These are phyloP conservation scores for Candida pini DNA, from an alignment of 805 yeast species.

Conservation along the genomic window DNA sequence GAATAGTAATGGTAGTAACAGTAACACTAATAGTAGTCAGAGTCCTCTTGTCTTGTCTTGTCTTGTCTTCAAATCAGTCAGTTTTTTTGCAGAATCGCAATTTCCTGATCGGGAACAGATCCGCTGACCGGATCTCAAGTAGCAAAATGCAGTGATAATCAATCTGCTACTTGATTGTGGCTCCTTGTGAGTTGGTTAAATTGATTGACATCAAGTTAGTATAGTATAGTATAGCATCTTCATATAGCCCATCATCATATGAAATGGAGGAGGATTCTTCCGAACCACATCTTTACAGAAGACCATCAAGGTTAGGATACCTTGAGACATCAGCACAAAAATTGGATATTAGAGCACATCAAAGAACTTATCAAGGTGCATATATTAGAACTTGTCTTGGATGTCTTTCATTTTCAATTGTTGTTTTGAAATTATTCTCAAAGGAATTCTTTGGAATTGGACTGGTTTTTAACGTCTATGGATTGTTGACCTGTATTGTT, in stretches of 20 bases:
- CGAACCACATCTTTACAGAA: conserved; percentile 7
- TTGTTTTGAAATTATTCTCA: conserved; percentile 60
- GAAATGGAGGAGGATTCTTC: not conserved
- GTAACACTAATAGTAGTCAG: no score
- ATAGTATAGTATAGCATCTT: no score
- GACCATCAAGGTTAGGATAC: conserved; percentile 30
- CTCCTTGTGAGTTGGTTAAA: no score
- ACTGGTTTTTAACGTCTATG: conserved; percentile 57
- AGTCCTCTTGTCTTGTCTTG: no score
- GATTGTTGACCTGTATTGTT: conserved; percentile 37
- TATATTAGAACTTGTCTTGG: conserved; percentile 70
- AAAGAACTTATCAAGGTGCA: conserved; percentile 82
- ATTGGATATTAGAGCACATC: conserved; percentile 61
- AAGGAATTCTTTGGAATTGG: conserved; percentile 64
- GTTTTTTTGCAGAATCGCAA: no score
- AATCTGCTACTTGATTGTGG: no score
- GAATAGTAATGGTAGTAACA: no score
- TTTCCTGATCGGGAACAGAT: no score
- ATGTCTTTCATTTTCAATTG: conserved; percentile 55
- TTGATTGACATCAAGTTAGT: no score
- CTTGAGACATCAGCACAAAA: conserved; percentile 35
- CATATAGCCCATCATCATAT: not conserved
- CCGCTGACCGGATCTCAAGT: no score
- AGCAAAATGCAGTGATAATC: no score
- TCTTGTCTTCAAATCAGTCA: no score